phyloP scores from a whole-genome alignment of 176 grass and related monocot species.

The Cymbopogon citratus region DNA sequence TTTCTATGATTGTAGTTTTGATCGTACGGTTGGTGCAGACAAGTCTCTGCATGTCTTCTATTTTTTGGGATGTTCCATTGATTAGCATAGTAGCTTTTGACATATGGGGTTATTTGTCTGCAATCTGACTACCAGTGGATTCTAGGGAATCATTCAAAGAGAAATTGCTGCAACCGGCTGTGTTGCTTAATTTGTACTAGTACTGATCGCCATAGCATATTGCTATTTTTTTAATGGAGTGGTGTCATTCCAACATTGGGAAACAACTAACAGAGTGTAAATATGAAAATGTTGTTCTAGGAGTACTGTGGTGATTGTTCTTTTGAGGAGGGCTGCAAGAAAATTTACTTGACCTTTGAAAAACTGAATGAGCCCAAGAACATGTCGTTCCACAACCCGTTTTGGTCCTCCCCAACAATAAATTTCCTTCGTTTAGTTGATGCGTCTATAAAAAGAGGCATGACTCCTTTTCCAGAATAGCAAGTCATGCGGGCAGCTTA shows the following conservation, averaged over 20 bases:
- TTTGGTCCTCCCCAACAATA: neutral
- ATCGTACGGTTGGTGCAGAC: constrained; percentile 29
- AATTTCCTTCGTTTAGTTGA: neutral
- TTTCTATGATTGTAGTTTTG: constrained; percentile 7
- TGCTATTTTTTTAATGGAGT: neutral
- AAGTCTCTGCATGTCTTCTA: neutral
- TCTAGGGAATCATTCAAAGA: neutral
- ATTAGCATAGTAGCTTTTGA: constrained; percentile 4
- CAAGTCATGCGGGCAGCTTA: neutral
- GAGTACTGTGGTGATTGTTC: neutral
- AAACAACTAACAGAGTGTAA: neutral
- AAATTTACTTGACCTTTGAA: neutral
- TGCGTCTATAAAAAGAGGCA: neutral
- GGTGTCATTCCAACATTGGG: neutral
- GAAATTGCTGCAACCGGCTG: neutral
- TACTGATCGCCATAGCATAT: neutral
- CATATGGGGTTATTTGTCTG: neutral
- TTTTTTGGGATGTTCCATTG: constrained; percentile 10
- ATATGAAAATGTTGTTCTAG: neutral
- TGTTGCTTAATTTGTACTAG: neutral
- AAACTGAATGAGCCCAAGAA: neutral
- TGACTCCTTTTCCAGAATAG: neutral
- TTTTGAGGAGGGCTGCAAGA: neutral
- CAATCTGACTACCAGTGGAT: neutral
- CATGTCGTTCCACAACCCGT: neutral